Base-by-base conservation (phyloP, 148 eudicot genomes). In the Talinum fruticosum region DNA sequence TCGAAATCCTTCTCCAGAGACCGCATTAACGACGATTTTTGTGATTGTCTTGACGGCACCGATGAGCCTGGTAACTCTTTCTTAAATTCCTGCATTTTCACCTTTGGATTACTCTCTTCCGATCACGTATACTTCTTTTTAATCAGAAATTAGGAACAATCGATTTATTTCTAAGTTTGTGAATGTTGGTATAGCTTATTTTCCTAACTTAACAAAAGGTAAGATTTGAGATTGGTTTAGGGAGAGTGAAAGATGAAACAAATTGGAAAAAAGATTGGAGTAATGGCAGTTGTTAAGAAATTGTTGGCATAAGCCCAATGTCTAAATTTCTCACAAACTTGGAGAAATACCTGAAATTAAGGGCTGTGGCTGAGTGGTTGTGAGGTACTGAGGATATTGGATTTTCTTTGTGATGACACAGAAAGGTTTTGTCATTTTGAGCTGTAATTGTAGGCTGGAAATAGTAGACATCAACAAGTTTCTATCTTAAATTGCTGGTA, bases 31-130 rank as follows among this genome's bases (percentile, higher is more conserved):
- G 97, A 93, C 76, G 80, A 93, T 49, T 93, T 91, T 75, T 93
- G 97, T 49, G 97, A 93, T 76, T 93, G 97, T 74, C 21, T 85
- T 69, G 97, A 93, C 79, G 97, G 97, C 53, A 87, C 97, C 45
- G 97, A 93, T 81, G 97, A 93, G 71, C 97, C 97, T 51, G 97
- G 97, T 90, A 75, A 26, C 34, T 28, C 29, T 62, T 8, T 41
- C 4, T 38, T 38, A 0, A 5, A 5, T 38, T 41, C 12, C 12
- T 41, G 3, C 8, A 41, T 41, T 41, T 5, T 41, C 13, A 10
- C 47, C 8, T 41, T 41, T 41, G 47, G 47, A 41, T 41, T 41
- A 14, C 47, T 41, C 47, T 8, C 0, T 41, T 12, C 23, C 1
- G 4, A 19, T 51, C 15, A 15, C 16, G 16, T 51, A 51, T 51